Percentiles rank a stretch among this genome's conserved stretches.
phyloP scores from a whole-genome alignment of 192 early-diverging fungal genomes.

The Phycomyces nitens region DNA sequence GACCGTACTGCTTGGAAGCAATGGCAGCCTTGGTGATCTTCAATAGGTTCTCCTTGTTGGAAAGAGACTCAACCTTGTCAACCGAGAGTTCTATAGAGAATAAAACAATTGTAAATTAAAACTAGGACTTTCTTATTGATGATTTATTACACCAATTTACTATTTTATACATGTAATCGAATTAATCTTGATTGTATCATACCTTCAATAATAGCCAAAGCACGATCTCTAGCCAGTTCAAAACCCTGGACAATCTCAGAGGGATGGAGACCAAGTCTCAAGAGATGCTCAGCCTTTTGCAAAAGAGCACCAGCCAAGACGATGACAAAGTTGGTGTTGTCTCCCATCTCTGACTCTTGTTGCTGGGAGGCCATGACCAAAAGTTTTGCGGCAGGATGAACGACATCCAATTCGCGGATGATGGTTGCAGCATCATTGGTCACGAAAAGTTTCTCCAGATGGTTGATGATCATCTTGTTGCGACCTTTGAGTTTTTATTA shows the following conservation, averaged over 20 bases:
- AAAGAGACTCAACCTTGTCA: constrained; percentile 55
- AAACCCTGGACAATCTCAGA: constrained; percentile 94
- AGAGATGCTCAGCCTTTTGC: constrained; percentile 87
- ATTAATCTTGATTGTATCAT: no score
- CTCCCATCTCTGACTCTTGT: constrained; percentile 96
- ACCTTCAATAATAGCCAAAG: constrained; percentile 80
- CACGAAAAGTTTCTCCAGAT: constrained; percentile 96
- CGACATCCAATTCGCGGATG: constrained; percentile 94
- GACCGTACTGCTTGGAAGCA: constrained; percentile 92
- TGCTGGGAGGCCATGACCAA: constrained; percentile 95
- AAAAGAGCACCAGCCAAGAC: constrained; percentile 93
- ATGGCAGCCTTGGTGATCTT: constrained; percentile 81
- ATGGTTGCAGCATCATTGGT: constrained; percentile 99
- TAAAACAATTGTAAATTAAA: neutral
- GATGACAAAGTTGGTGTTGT: constrained; percentile 94
- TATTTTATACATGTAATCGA: no score
- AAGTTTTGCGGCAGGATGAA: constrained; percentile 95
- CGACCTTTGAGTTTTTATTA: constrained; percentile 55
- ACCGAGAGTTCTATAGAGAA: constrained; percentile 55
- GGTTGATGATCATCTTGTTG: constrained; percentile 99
- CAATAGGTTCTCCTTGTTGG: constrained; percentile 56
- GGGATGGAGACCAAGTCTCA: constrained; percentile 94
- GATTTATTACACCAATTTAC: no score
- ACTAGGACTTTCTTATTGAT: no score
- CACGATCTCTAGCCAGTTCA: constrained; percentile 80